phyloP scores from a whole-genome alignment of 441 rosid species.

The Adansonia madagascariensis region DNA sequence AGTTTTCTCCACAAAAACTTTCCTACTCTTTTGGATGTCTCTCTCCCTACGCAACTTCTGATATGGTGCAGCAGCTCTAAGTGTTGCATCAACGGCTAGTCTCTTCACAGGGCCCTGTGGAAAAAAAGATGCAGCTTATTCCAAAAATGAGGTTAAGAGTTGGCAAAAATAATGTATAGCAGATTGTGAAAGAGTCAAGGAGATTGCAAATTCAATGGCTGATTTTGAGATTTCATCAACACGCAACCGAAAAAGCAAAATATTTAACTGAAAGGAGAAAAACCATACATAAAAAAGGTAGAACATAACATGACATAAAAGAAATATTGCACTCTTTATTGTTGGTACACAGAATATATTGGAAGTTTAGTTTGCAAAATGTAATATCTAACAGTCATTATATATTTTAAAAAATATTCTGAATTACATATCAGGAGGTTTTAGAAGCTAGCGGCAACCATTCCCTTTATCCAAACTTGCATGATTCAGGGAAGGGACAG shows the following conservation, averaged over 20 bases:
- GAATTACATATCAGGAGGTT: neutral
- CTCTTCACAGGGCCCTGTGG: constrained; percentile 94
- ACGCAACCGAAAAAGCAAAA: neutral
- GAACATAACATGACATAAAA: neutral
- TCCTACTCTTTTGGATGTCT: constrained; percentile 70
- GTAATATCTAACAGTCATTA: neutral
- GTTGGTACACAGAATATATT: neutral
- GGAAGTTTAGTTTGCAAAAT: constrained; percentile 3
- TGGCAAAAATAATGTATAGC: neutral
- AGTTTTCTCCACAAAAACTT: constrained; percentile 91
- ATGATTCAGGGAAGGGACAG: constrained; percentile 8
- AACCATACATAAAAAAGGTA: neutral
- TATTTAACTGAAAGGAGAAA: neutral
- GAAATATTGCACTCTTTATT: neutral
- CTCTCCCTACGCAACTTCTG: constrained; percentile 90
- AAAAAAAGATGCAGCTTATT: constrained; percentile 21
- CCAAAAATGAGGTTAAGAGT: constrained; percentile 18
- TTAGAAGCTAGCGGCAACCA: neutral
- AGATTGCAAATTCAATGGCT: neutral
- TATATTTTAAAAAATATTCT: neutral
- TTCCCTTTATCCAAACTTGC: neutral
- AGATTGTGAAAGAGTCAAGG: neutral
- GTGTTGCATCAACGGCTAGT: constrained; percentile 98
- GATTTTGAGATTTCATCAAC: neutral
- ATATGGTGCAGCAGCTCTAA: constrained; percentile 99